Percentiles rank a stretch among this genome's conserved stretches.
Conservation (phyloP, 768 basidiomycete genomes). For the Trametes punicea region DNA sequence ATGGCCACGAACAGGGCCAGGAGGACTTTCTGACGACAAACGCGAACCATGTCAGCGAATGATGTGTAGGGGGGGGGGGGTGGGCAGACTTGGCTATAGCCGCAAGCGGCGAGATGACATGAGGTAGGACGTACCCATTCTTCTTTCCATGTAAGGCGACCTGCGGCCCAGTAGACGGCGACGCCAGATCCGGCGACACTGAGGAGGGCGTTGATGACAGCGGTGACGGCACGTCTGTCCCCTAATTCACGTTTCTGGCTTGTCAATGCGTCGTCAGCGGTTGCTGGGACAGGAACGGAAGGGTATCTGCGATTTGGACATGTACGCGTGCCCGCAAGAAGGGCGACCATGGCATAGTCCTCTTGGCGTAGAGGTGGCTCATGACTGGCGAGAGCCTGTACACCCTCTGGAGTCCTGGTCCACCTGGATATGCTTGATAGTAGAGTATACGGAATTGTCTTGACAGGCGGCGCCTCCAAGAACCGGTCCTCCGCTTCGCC, state of each 20-base stretch:
- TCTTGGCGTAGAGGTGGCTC: conserved; percentile 46
- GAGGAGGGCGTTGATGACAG: conserved; percentile 66
- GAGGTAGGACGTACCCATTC: conserved; percentile 74
- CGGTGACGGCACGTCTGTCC: conserved; percentile 66
- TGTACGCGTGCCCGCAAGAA: conserved; percentile 76
- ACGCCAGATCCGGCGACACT: conserved; percentile 65
- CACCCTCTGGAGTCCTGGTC: conserved; percentile 55
- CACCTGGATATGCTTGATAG: conserved; percentile 63
- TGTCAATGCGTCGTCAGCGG: conserved; percentile 34
- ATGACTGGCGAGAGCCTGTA: conserved; percentile 34
- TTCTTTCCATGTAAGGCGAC: conserved; percentile 56
- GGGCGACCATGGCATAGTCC: conserved; percentile 65
- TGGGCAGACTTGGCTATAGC: no score
- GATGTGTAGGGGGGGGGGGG: neutral
- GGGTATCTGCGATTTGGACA: conserved; percentile 75
- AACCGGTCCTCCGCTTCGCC: neutral
- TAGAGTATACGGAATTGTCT: conserved; percentile 60
- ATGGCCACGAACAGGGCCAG: conserved; percentile 58
- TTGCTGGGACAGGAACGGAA: conserved; percentile 41
- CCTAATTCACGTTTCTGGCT: conserved; percentile 40
- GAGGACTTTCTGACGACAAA: conserved; percentile 43
- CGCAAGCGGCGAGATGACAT: no score
- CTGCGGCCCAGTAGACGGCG: conserved; percentile 73
- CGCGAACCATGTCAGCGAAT: neutral
- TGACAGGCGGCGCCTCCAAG: conserved; percentile 28